Evolutionary conservation across 2,329 filamentous ascomycete species (phyloP), one percentile per base, ranked within the genome.

Genomic region (Incumbomyces delicatus): DNA sequence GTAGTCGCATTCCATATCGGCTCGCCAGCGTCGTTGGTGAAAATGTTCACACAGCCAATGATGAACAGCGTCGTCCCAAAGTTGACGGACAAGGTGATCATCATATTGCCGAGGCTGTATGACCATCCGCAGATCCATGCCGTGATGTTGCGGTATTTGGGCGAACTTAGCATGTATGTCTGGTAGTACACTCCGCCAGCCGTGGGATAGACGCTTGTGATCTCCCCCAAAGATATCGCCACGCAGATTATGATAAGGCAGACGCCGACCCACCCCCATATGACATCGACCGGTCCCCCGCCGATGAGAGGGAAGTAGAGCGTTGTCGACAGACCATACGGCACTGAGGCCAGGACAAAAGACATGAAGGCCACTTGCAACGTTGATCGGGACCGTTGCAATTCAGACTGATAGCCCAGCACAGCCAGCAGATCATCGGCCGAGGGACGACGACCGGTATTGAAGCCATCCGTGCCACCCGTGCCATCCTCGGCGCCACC

Each of bases 41-140:
- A 78, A 46, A 77, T 69, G 55, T 77, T 76, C 59, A 78, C 66
- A 53, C 73, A 76, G 38, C 68, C 71, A 53, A 74, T 66, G 42
- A 77, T 61, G 62, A 77, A 76, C 13, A 73, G 63, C 2, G 73
- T 66, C n/a, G 73, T 75, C 59, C 83, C 85, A 57, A 87, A 88
- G 68, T 86, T 85, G 60, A 87, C 83, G n/a, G 83, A 77, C n/a
- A 87, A 71, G 0, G 84, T 87, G 56, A 89, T 89, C 54, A 82
- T 87, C 62, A 87, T 82, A 66, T 88, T 88, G 49, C 85, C 85
- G 43, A 87, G 79, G 14, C 86, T 76, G 60, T 85, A 88, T 17
- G 82, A 70, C 83, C 83, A 88, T 50, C 83, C 83, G 54, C 80
- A 83, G 41, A 85, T 77, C 77, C 81, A 87, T 29, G 80, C 80